These are phyloP conservation scores for Septoria petroselini DNA, from an alignment of 2,329 filamentous ascomycete genomes.

Conservation along the genomic window DNA sequence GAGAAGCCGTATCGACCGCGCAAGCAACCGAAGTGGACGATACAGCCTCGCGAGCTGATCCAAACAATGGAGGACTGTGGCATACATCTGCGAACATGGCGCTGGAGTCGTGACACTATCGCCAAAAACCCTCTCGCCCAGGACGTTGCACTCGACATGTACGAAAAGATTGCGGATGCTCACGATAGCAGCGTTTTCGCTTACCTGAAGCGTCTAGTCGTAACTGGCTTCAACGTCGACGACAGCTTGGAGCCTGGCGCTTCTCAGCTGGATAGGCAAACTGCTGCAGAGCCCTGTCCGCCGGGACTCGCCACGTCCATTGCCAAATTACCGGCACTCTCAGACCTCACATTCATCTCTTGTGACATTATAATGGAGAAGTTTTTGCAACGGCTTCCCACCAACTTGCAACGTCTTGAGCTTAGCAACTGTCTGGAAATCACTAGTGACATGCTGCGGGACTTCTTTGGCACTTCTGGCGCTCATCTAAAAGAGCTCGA, in stretches of 20 bases:
- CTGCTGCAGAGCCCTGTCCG: not conserved
- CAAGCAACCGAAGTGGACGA: conserved; percentile 60
- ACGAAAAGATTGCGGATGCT: conserved; percentile 37
- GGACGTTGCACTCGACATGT: conserved; percentile 24
- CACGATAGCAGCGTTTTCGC: conserved; percentile 49
- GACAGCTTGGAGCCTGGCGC: conserved; percentile 35
- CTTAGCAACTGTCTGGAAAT: conserved; percentile 78
- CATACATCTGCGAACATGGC: conserved; percentile 50
- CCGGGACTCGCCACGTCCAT: conserved; percentile 47
- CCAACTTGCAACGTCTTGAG: conserved; percentile 63
- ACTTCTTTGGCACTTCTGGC: conserved; percentile 67
- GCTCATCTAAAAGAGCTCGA: conserved; percentile 63
- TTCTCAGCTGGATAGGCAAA: conserved; percentile 36
- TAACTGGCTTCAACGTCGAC: conserved; percentile 46
- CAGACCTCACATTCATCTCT: conserved; percentile 68
- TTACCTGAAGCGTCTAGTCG: conserved; percentile 54
- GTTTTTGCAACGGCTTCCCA: conserved; percentile 67
- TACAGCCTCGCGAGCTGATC: conserved; percentile 62
- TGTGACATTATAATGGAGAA: conserved; percentile 68
- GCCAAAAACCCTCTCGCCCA: conserved; percentile 9
- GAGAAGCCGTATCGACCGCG: conserved; percentile 62
- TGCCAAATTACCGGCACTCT: conserved; percentile 60
- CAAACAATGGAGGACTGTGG: conserved; percentile 55
- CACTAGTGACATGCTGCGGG: conserved; percentile 61
- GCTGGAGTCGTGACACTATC: conserved; percentile 50